A percentile compares a stretch with the other conserved stretches of the same genome.
Evolutionary conservation across 2,329 filamentous ascomycete genomes (phyloP).

Genomic region (Balansia obtecta): DNA sequence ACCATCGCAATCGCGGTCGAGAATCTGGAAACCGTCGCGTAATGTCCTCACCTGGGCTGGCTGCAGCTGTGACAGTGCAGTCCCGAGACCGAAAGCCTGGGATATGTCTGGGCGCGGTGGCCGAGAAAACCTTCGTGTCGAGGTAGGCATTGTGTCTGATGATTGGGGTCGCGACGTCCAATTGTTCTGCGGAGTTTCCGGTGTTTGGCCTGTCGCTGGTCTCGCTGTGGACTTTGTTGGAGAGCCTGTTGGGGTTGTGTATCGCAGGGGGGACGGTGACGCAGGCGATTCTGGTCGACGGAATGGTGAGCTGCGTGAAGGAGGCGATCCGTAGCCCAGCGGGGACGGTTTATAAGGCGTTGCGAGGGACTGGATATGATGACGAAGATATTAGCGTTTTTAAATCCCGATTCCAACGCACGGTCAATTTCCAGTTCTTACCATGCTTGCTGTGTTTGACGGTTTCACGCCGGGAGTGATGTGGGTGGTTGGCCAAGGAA

Average conservation of each 20-base stretch:
- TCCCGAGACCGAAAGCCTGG: slow-evolving; percentile 30
- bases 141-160: slow-evolving; percentile 22
- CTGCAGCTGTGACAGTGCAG: slow-evolving; percentile 59
- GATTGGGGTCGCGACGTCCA: slow-evolving; percentile 24
- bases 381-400: slow-evolving; percentile 14
- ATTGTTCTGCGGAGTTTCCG: slow-evolving; percentile 24
- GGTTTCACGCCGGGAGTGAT: neutral
- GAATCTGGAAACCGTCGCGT: slow-evolving; percentile 84
- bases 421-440: slow-evolving; percentile 10
- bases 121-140: slow-evolving; percentile 22
- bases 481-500: slow-evolving; percentile 13
- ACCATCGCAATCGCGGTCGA: slow-evolving; percentile 82
- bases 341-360: slow-evolving; percentile 58
- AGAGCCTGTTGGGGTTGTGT: slow-evolving; percentile 51
- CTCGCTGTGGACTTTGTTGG: slow-evolving; percentile 35
- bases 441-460: slow-evolving; percentile 16
- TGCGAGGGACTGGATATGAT: slow-evolving; percentile 33
- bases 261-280: slow-evolving; percentile 52
- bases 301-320: slow-evolving; percentile 49
- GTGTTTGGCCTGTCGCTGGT: slow-evolving; percentile 29
- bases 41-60: slow-evolving; percentile 75
- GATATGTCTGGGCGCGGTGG: slow-evolving; percentile 17
- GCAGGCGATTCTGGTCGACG: slow-evolving; percentile 48
- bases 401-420: slow-evolving; percentile 12
- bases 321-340: slow-evolving; percentile 55